phyloP scores from a whole-genome alignment of 768 basidiomycete genomes.

The Lentinula edodes region DNA sequence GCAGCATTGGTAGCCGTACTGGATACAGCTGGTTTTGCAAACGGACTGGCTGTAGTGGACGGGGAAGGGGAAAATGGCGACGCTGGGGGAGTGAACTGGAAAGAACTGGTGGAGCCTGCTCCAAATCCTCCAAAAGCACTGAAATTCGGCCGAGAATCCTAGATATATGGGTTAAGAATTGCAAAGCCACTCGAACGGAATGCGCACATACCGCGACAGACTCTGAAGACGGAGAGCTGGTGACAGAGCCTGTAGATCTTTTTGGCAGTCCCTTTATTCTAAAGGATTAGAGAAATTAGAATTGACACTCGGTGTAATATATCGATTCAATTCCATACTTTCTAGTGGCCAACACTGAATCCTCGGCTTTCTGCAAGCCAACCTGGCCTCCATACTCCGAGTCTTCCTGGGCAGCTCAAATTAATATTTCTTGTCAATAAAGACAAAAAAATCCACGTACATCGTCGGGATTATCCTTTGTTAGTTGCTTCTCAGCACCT shows the following conservation, averaged over 20 bases:
- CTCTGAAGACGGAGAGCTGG: constrained; percentile 13
- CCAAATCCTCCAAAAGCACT: constrained; percentile 51
- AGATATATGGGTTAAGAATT: background rate
- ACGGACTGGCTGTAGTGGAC: constrained; percentile 13
- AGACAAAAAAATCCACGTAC: constrained; percentile 18
- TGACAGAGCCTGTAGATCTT: constrained; percentile 26
- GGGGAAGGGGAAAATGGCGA: constrained; percentile 12
- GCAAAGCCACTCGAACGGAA: constrained; percentile 10
- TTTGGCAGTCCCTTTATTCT: constrained; percentile 69
- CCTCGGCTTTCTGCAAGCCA: constrained; percentile 58
- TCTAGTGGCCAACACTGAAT: constrained; percentile 47
- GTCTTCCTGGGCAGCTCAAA: constrained; percentile 28
- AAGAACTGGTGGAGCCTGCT: constrained; percentile 24
- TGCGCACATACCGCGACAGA: background rate
- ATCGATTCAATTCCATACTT: constrained; percentile 35
- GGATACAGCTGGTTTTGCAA: constrained; percentile 22
- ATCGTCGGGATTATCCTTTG: constrained; percentile 45
- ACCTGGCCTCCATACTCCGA: constrained; percentile 18
- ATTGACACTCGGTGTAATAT: background rate
- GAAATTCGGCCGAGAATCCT: constrained; percentile 39
- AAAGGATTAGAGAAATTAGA: constrained; percentile 9
- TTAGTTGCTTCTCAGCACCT: constrained; percentile 65
- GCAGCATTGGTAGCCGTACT: constrained; percentile 38
- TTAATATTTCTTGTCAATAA: background rate
- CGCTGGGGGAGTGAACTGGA: constrained; percentile 33